These are phyloP conservation scores for Cyclocybe aegerita DNA, from an alignment of 768 basidiomycete genomes.

Conservation along the genomic window DNA sequence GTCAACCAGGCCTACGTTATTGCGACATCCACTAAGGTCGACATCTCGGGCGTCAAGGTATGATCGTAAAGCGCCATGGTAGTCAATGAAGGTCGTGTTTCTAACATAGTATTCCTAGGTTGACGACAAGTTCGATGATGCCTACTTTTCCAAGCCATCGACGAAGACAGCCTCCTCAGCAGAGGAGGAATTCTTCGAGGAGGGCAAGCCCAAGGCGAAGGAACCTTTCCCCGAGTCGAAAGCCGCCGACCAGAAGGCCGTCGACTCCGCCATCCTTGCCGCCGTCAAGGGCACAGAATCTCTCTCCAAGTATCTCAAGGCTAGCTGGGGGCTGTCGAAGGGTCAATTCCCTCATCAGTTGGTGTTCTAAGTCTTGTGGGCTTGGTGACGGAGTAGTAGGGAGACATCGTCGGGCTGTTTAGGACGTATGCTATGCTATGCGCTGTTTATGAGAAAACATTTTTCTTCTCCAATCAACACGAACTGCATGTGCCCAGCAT, in stretches of 20 bases:
- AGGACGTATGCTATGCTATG: slow-evolving; percentile 28
- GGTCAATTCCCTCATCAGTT: slow-evolving; percentile 96
- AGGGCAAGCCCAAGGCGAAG: slow-evolving; percentile 89
- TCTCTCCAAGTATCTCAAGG: slow-evolving; percentile 89
- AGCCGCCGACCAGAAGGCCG: slow-evolving; percentile 86
- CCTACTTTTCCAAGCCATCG: slow-evolving; percentile 86
- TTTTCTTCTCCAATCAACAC: slow-evolving; percentile 14
- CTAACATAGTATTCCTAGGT: slow-evolving; percentile 44
- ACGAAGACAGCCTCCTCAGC: slow-evolving; percentile 73
- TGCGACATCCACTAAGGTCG: slow-evolving; percentile 93
- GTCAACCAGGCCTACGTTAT: slow-evolving; percentile 99
- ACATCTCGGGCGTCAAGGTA: slow-evolving; percentile 74
- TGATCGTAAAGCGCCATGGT: slow-evolving; percentile 23
- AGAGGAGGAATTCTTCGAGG: slow-evolving; percentile 96
- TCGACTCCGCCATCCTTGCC: slow-evolving; percentile 77
- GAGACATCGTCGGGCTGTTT: neutral
- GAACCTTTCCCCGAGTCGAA: slow-evolving; percentile 84
- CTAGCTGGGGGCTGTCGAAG: slow-evolving; percentile 93
- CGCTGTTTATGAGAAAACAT: slow-evolving; percentile 34
- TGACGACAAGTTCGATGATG: slow-evolving; percentile 88
- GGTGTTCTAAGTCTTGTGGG: slow-evolving; percentile 62
- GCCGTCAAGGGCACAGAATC: slow-evolving; percentile 89
- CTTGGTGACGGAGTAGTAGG: slow-evolving; percentile 9
- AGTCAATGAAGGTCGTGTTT: neutral
- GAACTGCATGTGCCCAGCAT: neutral